Evolutionary conservation across 306 rosid species (phyloP), one percentile per base, ranked within the genome.

Genomic region (Geum urbanum): DNA sequence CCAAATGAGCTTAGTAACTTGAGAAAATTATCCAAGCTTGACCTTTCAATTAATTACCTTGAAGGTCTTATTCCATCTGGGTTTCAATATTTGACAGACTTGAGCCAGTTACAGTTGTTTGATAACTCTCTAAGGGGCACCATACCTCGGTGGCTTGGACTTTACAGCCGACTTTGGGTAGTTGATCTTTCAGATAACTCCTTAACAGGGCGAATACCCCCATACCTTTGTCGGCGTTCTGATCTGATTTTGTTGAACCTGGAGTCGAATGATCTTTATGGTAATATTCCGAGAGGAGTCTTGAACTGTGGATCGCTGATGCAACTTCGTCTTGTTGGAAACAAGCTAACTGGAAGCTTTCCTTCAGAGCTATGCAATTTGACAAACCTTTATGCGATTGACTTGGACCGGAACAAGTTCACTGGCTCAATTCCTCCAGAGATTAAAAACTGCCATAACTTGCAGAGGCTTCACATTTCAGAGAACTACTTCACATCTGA

Each of bases 401-500:
- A 86, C 62, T 81, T 95, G 85, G 91, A 71, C 22, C 86, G 80
- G 70, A 95, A 95, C 86, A 86, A 66, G 73, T 91, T 95, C 81
- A 82, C 74, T 46, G 99, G 99, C 73, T 86, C 85, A 11, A 81
- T 95, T 68, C 86, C 99, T 80, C 80, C 80, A 18, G 85, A 79
- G 57, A 75, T 95, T 49, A 80, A 78, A 18, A 74, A 67, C 75
- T 95, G 97, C 88, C 78, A 55, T 57, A 83, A 76, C 73, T 79
- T 95, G 85, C 99, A 91, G 70, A 86, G 97, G 87, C 96, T 95
- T 81, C 95, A 87, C 47, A 76, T 95, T 84, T 90, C 97, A 7
- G 78, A 75, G 77, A 95, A 95, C 63, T 73, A 77, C 85, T 89
- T 95, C 79, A 79, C 84, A 63, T 84, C 80, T 47, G 91, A 80